Base-by-base conservation (phyloP, 371 early-diverging fungal genomes). In the Zancudomyces culisetae region DNA sequence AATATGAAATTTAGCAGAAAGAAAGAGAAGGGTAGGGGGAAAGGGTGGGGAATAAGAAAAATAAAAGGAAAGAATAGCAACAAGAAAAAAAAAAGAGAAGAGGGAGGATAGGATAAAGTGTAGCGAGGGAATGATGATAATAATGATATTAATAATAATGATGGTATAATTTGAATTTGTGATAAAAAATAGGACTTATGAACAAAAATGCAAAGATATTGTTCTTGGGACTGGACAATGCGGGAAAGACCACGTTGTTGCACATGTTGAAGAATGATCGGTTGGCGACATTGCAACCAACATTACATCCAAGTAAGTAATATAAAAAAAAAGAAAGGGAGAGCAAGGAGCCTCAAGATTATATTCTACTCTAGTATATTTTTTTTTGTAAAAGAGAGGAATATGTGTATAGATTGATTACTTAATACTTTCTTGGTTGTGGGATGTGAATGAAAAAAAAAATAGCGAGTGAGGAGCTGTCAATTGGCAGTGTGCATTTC, bases 151-250 rank as follows among this genome's bases (percentile, higher is more conserved):
- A 40, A 30, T 23, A 27, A 49, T 19, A 41, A n/a, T 19, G 21
- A 3, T 39, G 21, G 3, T 6, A 18, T n/a, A 22, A 18, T 12
- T 35, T 42, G n/a, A 40, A 12, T 42, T 26, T 48, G 42, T 20
- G n/a, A 27, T 19, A 0, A 21, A 20, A 42, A 51, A 42, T 65
- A 92, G 95, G 96, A 57, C 81, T 97, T 60, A 74, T 90, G 62
- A 91, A 94, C 72, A 96, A 96, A 76, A 91, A 91, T 64, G 96
- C 98, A 52, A 93, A 92, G 72, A 90, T 99, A 63, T 78, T 99
- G 43, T 99, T 99, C 76, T 79, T 99, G 52, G 99, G 99, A 45
- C 81, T 99, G 52, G 99, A 99, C 69, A 99, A 99, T 76, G 97
- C 98, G 53, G 99, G 99, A 54, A 99, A 99, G 72, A 98, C 99